These are phyloP conservation scores for Lachancea sp. DNA, from an alignment of 805 yeast genomes.

Conservation along the genomic window DNA sequence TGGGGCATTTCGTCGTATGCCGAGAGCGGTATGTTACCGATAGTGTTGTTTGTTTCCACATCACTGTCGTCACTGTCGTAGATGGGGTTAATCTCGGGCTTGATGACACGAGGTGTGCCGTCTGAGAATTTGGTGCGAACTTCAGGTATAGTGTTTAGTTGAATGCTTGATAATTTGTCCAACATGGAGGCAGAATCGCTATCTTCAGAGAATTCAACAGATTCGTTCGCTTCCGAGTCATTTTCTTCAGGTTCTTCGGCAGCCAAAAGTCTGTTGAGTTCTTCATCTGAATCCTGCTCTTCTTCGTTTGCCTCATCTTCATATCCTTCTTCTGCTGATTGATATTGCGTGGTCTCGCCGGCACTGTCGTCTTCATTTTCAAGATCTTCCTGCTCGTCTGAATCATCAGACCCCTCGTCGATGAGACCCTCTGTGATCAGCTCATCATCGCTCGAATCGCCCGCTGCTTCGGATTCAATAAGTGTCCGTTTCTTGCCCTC, in stretches of 20 bases:
- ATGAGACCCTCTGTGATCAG: conserved; percentile 20
- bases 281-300: conserved; percentile 8
- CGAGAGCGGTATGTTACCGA: conserved; percentile 87
- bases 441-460: conserved; percentile 15
- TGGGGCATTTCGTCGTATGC: conserved; percentile 98
- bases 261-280: conserved; percentile 12
- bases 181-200: conserved; percentile 45
- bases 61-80: conserved; percentile 94
- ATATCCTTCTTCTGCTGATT: conserved; percentile 5
- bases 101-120: conserved; percentile 69
- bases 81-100: conserved; percentile 90
- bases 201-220: conserved; percentile 29
- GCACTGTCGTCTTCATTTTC: conserved; percentile 7
- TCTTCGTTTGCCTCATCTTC: conserved; percentile 33
- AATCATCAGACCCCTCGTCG: conserved; percentile 21
- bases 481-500: conserved; percentile 20
- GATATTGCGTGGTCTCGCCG: conserved; percentile 11
- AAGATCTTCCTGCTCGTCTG: conserved; percentile 8
- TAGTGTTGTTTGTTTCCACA: conserved; percentile 71
- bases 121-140: conserved; percentile 57
- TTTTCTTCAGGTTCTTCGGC: conserved; percentile 35
- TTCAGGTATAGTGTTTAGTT: conserved; percentile 44
- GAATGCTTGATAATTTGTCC: conserved; percentile 49
- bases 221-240: conserved; percentile 38
- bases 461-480: conserved; percentile 15